Percentiles rank a stretch among this genome's conserved stretches.
These are phyloP conservation scores for Neobulgaria alba DNA, from an alignment of 2,329 filamentous ascomycete genomes.

Conservation along the genomic window DNA sequence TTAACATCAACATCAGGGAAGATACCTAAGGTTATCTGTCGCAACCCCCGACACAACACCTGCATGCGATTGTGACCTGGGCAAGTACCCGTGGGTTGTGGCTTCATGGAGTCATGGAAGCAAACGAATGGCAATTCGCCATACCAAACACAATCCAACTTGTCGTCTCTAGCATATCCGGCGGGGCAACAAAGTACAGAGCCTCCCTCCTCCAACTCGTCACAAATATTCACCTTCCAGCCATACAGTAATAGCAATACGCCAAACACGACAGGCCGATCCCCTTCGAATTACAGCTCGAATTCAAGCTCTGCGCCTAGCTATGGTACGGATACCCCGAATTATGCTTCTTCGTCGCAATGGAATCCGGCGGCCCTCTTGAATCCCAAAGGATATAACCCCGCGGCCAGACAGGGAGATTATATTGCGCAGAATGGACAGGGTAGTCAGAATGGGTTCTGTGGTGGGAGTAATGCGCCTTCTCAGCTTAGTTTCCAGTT, in stretches of 20 bases:
- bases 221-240: not conserved
- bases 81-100: slow-evolving; percentile 11
- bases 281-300: slow-evolving; percentile 21
- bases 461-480: slow-evolving; percentile 1
- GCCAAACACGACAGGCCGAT: slow-evolving; percentile 18
- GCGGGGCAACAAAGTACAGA: slow-evolving; percentile 11
- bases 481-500: slow-evolving; percentile 26
- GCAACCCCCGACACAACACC: slow-evolving; percentile 3
- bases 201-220: slow-evolving; percentile 6
- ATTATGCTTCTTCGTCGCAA: slow-evolving; percentile 3
- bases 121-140: slow-evolving; percentile 28
- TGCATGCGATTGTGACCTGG: slow-evolving; percentile 22
- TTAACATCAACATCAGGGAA: too few relatives aligned
- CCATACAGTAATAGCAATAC: not conserved
- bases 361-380: slow-evolving; percentile 37
- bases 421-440: not conserved
- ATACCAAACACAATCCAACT: slow-evolving; percentile 5
- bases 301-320: slow-evolving; percentile 16
- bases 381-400: slow-evolving; percentile 32
- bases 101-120: slow-evolving; percentile 30
- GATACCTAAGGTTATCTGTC: too few relatives aligned
- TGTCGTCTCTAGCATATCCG: slow-evolving; percentile 5
- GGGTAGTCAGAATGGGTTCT: not conserved
- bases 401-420: not conserved
- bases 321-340: not conserved